These are phyloP conservation scores for Suillus variegatus DNA, from an alignment of 768 basidiomycete genomes.

Conservation along the genomic window DNA sequence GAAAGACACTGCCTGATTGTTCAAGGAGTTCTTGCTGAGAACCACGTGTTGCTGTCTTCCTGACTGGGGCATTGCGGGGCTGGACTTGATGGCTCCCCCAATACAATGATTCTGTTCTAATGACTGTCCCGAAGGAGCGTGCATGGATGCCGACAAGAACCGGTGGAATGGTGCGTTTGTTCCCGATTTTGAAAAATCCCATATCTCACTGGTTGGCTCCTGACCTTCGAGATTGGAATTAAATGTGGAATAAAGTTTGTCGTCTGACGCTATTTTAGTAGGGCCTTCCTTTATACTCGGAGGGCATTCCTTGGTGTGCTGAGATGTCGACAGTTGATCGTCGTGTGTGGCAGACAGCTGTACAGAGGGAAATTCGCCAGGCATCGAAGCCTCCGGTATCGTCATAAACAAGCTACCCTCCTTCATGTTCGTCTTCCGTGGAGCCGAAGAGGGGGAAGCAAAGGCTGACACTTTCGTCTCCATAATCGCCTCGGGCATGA, in stretches of 20 bases:
- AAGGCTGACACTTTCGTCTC: background rate
- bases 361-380: background rate
- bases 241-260: background rate
- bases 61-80: background rate
- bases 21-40: background rate
- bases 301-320: background rate
- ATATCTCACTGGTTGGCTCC: background rate
- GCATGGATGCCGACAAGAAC: background rate
- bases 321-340: background rate
- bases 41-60: background rate
- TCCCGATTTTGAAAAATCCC: background rate
- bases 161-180: background rate
- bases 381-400: background rate
- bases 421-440: background rate
- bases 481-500: conserved; percentile 4
- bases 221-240: background rate
- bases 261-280: background rate
- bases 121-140: background rate
- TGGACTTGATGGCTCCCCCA: background rate
- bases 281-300: background rate
- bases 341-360: background rate
- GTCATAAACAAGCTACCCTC: background rate
- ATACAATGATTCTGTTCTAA: background rate
- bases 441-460: background rate
- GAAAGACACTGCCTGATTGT: background rate